Evolutionary conservation across 352 stramenopile genomes (phyloP), one percentile per base, ranked within the genome.

Genomic region (Phytophthora macrochlamydospora): DNA sequence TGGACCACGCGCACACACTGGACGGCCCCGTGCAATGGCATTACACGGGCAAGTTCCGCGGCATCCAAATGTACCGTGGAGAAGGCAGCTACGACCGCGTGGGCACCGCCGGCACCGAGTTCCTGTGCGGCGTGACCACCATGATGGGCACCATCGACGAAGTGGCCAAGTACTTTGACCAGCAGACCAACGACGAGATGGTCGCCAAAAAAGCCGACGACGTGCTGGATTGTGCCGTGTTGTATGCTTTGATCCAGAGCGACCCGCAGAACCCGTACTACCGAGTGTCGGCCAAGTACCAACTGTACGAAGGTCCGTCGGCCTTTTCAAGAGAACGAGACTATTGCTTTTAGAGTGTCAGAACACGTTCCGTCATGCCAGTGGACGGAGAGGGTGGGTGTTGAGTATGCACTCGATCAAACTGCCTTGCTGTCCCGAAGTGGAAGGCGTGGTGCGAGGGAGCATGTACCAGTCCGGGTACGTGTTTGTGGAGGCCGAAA

Each of bases 341-440:
- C 45, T 93, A 90, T 62, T 90, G 83, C 56, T 91, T 80, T 44
- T 93, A 8, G 85, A 94, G 63, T 93, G 84, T 56, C 86, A 94
- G 51, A 85, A 92, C 59, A 91, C 83, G 38, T 94, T 94, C 61
- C 77, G 81, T 8, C 83, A 94, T 59, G 76, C 84, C 2, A 87
- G 81, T 1, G 80, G 84, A 35, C 76, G 86, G 2, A 74, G 84
- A 37, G 86, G 86, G 3, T 93, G 83, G 81, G 86, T 91, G 35
- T 73, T 91, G 5, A 91, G 81, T 48, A 93, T 93, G 83, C 86
- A 94, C 71, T 94, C 86, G 31, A 91, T 94, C 56, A 89, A 93
- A 56, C 66, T 94, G 45, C 86, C 86, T 1, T 78, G 73, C 46
- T 94, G 83, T 60, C 86, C 86, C 0, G 83, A 92, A 40, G 59